These are phyloP conservation scores for Schwanniomyces polymorphus DNA, from an alignment of 805 yeast species.

Conservation along the genomic window DNA sequence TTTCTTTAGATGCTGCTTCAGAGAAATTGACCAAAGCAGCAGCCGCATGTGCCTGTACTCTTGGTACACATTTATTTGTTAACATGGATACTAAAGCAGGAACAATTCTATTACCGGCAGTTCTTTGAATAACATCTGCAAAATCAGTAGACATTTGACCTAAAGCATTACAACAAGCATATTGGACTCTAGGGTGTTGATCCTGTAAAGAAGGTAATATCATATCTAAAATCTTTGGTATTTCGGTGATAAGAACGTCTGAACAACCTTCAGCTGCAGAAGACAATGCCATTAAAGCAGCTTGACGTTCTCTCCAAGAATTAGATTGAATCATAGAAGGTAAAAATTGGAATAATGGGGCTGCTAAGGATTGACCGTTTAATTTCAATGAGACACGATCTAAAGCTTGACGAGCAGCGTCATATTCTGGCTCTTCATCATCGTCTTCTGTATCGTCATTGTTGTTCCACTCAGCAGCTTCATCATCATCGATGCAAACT, in stretches of 20 bases:
- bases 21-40: constrained; percentile 96
- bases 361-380: constrained; percentile 81
- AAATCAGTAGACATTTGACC: constrained; percentile 98
- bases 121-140: constrained; percentile 82
- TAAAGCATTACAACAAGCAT: constrained; percentile 93
- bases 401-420: constrained; percentile 91
- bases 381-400: constrained; percentile 85
- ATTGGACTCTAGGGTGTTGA: constrained; percentile 91
- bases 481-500: constrained; percentile 86
- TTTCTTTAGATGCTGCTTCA: constrained; percentile 85
- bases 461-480: constrained; percentile 83
- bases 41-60: constrained; percentile 98
- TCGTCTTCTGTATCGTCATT: constrained; percentile 75
- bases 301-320: constrained; percentile 94
- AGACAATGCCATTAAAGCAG: constrained; percentile 94
- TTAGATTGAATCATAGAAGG: constrained; percentile 78
- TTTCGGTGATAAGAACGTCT: constrained; percentile 80
- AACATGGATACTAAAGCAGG: constrained; percentile 88
- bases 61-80: constrained; percentile 69
- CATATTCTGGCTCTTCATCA: constrained; percentile 80
- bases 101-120: constrained; percentile 73
- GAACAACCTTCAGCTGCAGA: constrained; percentile 97
- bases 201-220: constrained; percentile 84
- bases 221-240: constrained; percentile 79
- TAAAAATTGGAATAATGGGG: constrained; percentile 80